Conservation (phyloP, 371 early-diverging fungal genomes). For the Basidiobolus meristosporus region DNA sequence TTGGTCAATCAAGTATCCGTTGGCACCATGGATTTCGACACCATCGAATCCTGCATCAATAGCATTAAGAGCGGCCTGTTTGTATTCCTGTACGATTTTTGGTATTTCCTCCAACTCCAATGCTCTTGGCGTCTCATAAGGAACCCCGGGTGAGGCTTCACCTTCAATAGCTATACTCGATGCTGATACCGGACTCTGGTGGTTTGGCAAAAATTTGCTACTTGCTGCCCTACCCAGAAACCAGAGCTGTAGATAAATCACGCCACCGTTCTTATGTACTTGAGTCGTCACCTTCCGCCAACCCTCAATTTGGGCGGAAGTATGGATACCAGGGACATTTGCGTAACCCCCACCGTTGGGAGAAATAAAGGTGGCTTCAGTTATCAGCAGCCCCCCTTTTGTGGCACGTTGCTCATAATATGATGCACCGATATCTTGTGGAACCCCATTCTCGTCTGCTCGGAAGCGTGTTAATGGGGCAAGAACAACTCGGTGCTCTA, state of each 20-base stretch:
- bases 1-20: constrained; percentile 36
- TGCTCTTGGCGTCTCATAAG: constrained; percentile 6
- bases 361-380: constrained; percentile 62
- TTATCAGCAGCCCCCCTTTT: constrained; percentile 36
- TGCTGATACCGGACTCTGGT: constrained; percentile 10
- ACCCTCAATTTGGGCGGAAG: constrained; percentile 42
- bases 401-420: constrained; percentile 36
- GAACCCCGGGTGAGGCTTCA: constrained; percentile 14
- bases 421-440: too few relatives aligned
- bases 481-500: constrained; percentile 27
- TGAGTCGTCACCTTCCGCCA: constrained; percentile 34
- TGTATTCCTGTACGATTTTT: constrained; percentile 27
- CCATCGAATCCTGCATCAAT: constrained; percentile 34
- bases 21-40: constrained; percentile 43
- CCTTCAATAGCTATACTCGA: constrained; percentile 18
- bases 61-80: constrained; percentile 1
- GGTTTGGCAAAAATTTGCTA: constrained; percentile 2
- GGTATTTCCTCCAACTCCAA: constrained; percentile 41
- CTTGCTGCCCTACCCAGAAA: constrained; percentile 46
- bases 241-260: constrained; percentile 52
- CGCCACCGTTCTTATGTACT: constrained; percentile 34
- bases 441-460: too few relatives aligned
- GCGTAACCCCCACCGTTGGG: constrained; percentile 59
- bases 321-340: constrained; percentile 53
- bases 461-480: constrained; percentile 26